phyloP scores from a whole-genome alignment of 345 rosid species.

The Gynandropsis gynandra region DNA sequence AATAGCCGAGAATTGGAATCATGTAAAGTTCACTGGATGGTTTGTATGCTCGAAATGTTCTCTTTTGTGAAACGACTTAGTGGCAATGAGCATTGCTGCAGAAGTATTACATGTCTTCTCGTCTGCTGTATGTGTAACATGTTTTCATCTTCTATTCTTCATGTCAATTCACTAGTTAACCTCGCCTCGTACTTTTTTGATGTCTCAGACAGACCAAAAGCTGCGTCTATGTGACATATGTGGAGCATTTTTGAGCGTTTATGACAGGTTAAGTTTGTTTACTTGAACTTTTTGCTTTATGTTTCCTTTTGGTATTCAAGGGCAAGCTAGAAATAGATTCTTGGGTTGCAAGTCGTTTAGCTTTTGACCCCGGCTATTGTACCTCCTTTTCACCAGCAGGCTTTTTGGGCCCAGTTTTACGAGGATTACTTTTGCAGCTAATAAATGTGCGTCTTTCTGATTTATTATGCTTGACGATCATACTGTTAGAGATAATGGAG shows the following conservation, averaged over 20 bases:
- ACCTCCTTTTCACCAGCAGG: slow-evolving; percentile 99
- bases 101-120: slow-evolving; percentile 15
- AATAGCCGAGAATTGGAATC: background rate
- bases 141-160: slow-evolving; percentile 5
- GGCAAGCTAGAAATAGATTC: slow-evolving; percentile 44
- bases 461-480: slow-evolving; percentile 38
- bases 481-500: slow-evolving; percentile 37
- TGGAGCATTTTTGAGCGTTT: slow-evolving; percentile 98
- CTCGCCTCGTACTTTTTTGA: slow-evolving; percentile 16
- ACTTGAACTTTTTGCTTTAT: slow-evolving; percentile 28
- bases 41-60: background rate
- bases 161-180: background rate
- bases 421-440: slow-evolving; percentile 99
- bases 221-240: slow-evolving; percentile 98
- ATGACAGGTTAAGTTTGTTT: slow-evolving; percentile 68
- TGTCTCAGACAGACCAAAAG: slow-evolving; percentile 96
- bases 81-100: slow-evolving; percentile 1
- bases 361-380: slow-evolving; percentile 80
- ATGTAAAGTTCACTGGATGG: background rate
- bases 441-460: slow-evolving; percentile 97
- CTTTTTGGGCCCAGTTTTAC: slow-evolving; percentile 99
- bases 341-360: slow-evolving; percentile 85
- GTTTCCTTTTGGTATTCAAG: slow-evolving; percentile 16
- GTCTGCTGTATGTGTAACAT: too few species aligned
- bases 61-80: slow-evolving; percentile 7